Base-by-base conservation (phyloP, 2,329 filamentous ascomycete species). In the Thelonectria olida region DNA sequence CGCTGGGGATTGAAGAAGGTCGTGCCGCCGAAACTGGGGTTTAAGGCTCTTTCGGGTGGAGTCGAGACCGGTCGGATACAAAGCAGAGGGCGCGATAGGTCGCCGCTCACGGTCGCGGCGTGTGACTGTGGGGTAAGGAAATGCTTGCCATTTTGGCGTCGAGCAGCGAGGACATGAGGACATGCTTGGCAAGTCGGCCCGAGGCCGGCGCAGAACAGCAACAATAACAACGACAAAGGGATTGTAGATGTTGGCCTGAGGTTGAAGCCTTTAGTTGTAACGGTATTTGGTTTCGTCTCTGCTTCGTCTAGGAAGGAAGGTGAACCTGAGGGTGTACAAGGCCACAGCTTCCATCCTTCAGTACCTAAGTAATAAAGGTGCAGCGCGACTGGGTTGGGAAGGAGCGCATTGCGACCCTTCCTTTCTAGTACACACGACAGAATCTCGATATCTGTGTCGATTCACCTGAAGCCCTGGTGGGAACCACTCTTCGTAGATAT, bases 71-170 rank as follows among this genome's bases (percentile, higher is more conserved):
- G 39, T 54, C 39, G 58, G 65, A 72, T 61, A 65, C 61, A 59
- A 64, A 65, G 63, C 65, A 64, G 56, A 47, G 58, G 61, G 62
- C 60, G 70, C 69, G 66, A 72, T 72, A 72, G 60, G 63, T 58
- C 63, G 62, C 51, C 28, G 62, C 49, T 63, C 62, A 70, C 67
- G 61, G 62, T 48, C 61, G 61, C 54, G 54, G 60, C 54, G 67
- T 72, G 66, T 54, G 63, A 68, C 66, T 72, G 69, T 72, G 69
- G 69, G 69, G 69, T 69, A 72, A 58, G 62, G 61, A 69, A 68
- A 64, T 53, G 58, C 39, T 60, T 59, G 54, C 54, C 54, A 58
- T 58, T 52, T 54, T 67, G 45, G 67, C 47, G 58, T 68, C 42
- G 31, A 58, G 50, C 53, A 53, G 52, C 56, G 57, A 63, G 44